Evolutionary conservation across 257 asterid species (phyloP).

Genomic region (Nicotiana benthamiana): DNA sequence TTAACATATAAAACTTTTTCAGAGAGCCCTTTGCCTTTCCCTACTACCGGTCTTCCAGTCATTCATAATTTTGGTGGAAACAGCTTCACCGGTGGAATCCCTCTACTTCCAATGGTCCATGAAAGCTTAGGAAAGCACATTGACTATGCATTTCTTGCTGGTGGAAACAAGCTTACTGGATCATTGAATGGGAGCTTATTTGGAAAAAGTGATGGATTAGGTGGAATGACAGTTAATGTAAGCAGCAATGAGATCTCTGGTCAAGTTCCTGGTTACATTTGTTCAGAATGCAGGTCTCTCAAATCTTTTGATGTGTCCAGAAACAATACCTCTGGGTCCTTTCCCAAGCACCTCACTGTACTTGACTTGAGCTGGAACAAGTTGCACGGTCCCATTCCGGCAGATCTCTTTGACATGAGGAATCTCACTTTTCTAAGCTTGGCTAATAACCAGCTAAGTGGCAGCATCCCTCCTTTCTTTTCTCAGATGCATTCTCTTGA

Average conservation of each 20-base stretch:
- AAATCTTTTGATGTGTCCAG: constrained; percentile 48
- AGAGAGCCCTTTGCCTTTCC: constrained; percentile 26
- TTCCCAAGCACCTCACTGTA: constrained; percentile 39
- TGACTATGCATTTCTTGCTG: constrained; percentile 68
- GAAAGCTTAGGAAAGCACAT: constrained; percentile 37
- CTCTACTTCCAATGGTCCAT: constrained; percentile 49
- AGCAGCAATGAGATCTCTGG: constrained; percentile 52
- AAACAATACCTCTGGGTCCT: constrained; percentile 46
- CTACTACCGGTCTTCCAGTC: constrained; percentile 30
- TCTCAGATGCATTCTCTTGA: constrained; percentile 47
- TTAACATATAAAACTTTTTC: constrained; percentile 35
- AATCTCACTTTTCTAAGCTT: constrained; percentile 48
- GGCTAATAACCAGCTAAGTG: constrained; percentile 56
- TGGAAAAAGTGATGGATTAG: constrained; percentile 50
- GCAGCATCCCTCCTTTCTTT: constrained; percentile 52
- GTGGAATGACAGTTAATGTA: constrained; percentile 47
- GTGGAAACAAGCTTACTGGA: constrained; percentile 62
- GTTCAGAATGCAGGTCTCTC: constrained; percentile 42
- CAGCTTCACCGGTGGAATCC: constrained; percentile 44
- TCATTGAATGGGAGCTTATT: constrained; percentile 38
- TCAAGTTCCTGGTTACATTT: constrained; percentile 43
- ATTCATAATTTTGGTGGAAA: constrained; percentile 64
- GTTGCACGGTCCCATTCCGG: constrained; percentile 59
- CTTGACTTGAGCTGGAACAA: constrained; percentile 60
- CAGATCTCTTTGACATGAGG: constrained; percentile 43